Conservation (phyloP, 208 protist species). For the Naegleria gruberi region DNA sequence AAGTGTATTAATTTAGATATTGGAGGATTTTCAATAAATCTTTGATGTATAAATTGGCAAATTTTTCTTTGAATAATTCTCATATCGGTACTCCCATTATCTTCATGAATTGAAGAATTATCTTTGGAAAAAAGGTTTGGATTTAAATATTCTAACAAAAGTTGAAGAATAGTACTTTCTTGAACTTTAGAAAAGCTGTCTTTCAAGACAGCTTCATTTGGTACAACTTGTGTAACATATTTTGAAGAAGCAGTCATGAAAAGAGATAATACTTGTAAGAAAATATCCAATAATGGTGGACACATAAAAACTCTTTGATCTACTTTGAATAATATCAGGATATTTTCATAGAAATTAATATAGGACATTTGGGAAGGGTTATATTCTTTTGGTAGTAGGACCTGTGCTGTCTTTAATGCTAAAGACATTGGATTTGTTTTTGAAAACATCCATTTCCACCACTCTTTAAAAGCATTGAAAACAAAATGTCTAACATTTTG, state of each 20-base stretch:
- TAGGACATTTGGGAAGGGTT: not conserved
- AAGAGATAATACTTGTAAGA: not conserved
- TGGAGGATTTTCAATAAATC: slow-evolving; percentile 7
- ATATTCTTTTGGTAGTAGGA: not conserved
- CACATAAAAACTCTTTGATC: not conserved
- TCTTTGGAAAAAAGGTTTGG: not conserved
- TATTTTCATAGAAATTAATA: slow-evolving; percentile 1
- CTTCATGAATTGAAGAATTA: not conserved
- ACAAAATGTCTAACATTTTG: not conserved
- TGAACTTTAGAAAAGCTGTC: not conserved
- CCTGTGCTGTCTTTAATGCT: not conserved
- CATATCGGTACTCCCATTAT: not conserved
- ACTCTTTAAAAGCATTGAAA: not conserved
- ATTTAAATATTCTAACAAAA: not conserved
- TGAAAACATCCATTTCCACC: not conserved
- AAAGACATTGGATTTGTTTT: not conserved
- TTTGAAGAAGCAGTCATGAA: not conserved
- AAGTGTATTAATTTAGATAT: not conserved
- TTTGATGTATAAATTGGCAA: slow-evolving; percentile 17
- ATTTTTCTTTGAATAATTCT: slow-evolving; percentile 5
- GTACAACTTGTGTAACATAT: not conserved
- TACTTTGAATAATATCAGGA: not conserved
- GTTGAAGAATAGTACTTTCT: not conserved
- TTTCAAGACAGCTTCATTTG: not conserved
- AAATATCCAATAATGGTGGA: not conserved